A percentile compares a stretch with the other conserved stretches of the same genome.
phyloP scores from a whole-genome alignment of 2,329 filamentous ascomycete genomes.

The Fusarium sp. region DNA sequence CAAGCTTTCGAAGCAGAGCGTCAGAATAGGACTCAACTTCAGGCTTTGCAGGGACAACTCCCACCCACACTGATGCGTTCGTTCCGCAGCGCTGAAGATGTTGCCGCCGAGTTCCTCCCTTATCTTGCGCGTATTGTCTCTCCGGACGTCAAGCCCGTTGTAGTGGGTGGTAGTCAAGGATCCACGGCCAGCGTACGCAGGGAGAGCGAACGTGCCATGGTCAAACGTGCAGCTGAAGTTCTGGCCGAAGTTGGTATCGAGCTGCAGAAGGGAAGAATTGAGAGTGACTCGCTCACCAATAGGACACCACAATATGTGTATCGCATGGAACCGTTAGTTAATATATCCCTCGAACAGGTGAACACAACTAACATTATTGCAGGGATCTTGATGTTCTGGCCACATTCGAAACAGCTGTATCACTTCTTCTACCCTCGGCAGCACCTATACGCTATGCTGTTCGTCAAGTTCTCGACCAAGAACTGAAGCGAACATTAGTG shows the following conservation, averaged over 20 bases:
- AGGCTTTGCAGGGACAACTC: conserved; percentile 75
- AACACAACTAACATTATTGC: conserved; percentile 12
- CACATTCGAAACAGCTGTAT: conserved; percentile 73
- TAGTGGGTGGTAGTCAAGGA: conserved; percentile 73
- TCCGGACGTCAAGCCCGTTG: conserved; percentile 89
- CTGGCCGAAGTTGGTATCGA: conserved; percentile 84
- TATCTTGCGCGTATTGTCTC: conserved; percentile 85
- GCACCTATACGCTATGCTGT: conserved; percentile 89
- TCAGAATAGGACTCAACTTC: conserved; percentile 76
- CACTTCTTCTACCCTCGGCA: conserved; percentile 63
- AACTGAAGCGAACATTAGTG: conserved; percentile 77
- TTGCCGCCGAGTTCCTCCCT: conserved; percentile 84
- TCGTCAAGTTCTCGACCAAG: conserved; percentile 90
- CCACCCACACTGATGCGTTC: conserved; percentile 75
- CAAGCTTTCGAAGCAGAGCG: conserved; percentile 82
- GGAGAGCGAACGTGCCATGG: conserved; percentile 82
- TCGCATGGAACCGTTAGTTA: conserved; percentile 88
- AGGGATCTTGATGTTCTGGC: conserved; percentile 80
- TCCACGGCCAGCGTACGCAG: conserved; percentile 86
- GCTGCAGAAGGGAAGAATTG: conserved; percentile 82
- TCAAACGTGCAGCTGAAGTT: conserved; percentile 79
- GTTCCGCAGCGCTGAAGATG: conserved; percentile 80
- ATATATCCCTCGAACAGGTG: background rate
- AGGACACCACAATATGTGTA: conserved; percentile 81
- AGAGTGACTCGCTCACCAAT: conserved; percentile 67